Percentiles rank a stretch among this genome's conserved stretches.
These are phyloP conservation scores for Pseudocohnilembus persalinus DNA, from an alignment of 169 alveolate species.

Conservation along the genomic window DNA sequence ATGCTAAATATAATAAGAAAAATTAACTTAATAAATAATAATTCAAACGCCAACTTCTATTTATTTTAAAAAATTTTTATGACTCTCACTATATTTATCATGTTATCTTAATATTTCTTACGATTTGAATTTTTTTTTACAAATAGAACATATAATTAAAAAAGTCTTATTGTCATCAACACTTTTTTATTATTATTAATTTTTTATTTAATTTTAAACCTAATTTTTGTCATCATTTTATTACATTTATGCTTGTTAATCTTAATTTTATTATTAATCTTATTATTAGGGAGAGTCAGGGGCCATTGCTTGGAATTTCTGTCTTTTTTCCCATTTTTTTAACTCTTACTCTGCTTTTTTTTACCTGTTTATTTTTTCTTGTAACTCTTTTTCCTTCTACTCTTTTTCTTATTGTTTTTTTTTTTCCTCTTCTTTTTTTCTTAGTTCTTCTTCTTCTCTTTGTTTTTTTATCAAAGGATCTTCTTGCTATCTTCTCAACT, in stretches of 20 bases:
- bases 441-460: background rate
- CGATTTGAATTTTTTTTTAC: background rate
- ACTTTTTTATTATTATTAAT: no score
- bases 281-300: no score
- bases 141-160: background rate
- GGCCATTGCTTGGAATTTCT: background rate
- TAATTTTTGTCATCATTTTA: background rate
- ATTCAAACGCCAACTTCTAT: no score
- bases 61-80: no score
- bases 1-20: no score
- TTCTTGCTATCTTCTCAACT: background rate
- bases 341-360: background rate
- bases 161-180: background rate
- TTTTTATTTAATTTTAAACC: no score
- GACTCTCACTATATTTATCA: background rate
- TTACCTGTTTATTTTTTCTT: constrained; percentile 4
- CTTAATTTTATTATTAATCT: no score
- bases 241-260: background rate
- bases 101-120: background rate
- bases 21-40: no score
- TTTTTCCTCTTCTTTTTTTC: background rate
- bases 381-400: background rate
- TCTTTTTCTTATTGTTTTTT: constrained; percentile 4
- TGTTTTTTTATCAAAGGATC: background rate
- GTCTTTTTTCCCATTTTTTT: constrained; percentile 7